Percentiles rank a stretch among this genome's conserved stretches.
phyloP scores from a whole-genome alignment of 1,139 yeast species.

The Torulaspora pretoriensis region DNA sequence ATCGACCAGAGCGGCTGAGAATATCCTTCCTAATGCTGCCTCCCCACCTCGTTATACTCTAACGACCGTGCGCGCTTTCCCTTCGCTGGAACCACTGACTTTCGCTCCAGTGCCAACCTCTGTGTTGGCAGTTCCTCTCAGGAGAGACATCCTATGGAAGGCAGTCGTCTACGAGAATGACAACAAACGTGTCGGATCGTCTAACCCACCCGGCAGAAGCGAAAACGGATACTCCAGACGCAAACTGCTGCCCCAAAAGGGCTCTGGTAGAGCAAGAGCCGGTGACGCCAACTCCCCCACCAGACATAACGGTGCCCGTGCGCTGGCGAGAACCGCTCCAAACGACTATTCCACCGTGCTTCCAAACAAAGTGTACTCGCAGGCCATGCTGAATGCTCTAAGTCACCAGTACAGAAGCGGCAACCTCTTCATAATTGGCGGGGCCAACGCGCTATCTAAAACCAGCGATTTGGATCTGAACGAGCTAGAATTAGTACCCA shows the following conservation, averaged over 20 bases:
- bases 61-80: constrained; percentile 79
- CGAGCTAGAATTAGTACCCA: constrained; percentile 39
- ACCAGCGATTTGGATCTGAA: constrained; percentile 29
- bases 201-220: constrained; percentile 78
- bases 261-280: constrained; percentile 89
- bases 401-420: constrained; percentile 78
- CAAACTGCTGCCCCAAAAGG: constrained; percentile 86
- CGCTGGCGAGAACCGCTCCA: constrained; percentile 86
- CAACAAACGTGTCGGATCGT: constrained; percentile 81
- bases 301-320: constrained; percentile 84
- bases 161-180: constrained; percentile 94
- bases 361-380: constrained; percentile 66
- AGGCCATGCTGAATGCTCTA: constrained; percentile 77
- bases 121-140: constrained; percentile 66
- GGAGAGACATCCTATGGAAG: constrained; percentile 91
- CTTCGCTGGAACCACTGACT: constrained; percentile 78
- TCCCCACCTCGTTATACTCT: constrained; percentile 71
- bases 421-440: constrained; percentile 64
- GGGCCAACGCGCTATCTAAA: constrained; percentile 36
- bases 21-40: constrained; percentile 28
- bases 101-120: constrained; percentile 70
- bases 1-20: constrained; percentile 11
- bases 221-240: constrained; percentile 83
- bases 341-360: constrained; percentile 85
- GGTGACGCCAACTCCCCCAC: constrained; percentile 96